Evolutionary conservation across 495 filamentous ascomycete genomes (phyloP), one percentile per base, ranked within the genome.

Genomic region (Peziza echinospora): DNA sequence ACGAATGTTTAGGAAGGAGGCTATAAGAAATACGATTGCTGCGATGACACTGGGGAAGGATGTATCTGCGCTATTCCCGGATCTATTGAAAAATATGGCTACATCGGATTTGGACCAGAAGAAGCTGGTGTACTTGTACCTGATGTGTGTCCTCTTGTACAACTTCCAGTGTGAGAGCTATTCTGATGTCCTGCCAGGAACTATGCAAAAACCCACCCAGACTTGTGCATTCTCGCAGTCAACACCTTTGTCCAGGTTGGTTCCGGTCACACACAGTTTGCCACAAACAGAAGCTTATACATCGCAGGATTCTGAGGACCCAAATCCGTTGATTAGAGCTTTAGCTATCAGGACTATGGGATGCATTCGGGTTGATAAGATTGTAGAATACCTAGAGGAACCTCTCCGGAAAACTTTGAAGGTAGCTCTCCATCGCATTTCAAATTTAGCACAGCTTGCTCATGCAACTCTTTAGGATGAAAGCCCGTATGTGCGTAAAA

Each of bases 331-430:
- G 5, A 84, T 99, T 53, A 71, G 91, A 62, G 89, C 89, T 16
- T 69, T 99, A 11, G 89, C 89, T 40, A 92, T 99, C 59, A 73
- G 89, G 34, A 99, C 89, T n/a, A 99, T 99, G 89, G 89, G 89
- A 22, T 96, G 89, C 62, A 94, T 99, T 50, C 72, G 89, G 37
- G 89, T 99, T 49, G 89, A 96, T 51, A 99, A 99, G 65, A 99
- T 99, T 80, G 82, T 96, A 51, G 91, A 99, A 58, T 99, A 99
- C 62, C 94, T 96, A 89, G 89, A 99, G 64, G 89, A 96, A 61
- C 89, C 89, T 21, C 67, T 99, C 45, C 75, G 89, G 51, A 99
- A 99, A 64, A 99, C 89, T 16, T 69, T 99, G 52, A 78, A 80
- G 57, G 89, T 94, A 63, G 82, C 93, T 64, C 92, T 84, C 47